Conservation (phyloP, 2,329 filamentous ascomycete species). For the Beauveria australis region DNA sequence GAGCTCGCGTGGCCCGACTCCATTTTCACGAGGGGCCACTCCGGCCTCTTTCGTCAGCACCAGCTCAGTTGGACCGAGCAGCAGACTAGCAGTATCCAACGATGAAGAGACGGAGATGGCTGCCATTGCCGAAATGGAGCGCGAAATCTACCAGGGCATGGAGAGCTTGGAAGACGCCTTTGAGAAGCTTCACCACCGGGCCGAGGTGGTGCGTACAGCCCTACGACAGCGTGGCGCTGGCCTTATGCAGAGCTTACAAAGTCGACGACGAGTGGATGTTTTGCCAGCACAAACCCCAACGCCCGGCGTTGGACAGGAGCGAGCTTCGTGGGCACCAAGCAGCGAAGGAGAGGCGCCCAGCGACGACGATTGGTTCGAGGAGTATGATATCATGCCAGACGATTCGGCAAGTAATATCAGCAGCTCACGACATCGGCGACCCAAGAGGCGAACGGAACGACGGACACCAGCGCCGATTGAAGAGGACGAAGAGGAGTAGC, state of each 20-base stretch:
- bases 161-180: slow-evolving; percentile 91
- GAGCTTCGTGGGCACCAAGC: slow-evolving; percentile 29
- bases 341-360: slow-evolving; percentile 45
- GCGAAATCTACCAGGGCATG: slow-evolving; percentile 91
- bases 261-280: slow-evolving; percentile 49
- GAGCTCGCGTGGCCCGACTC: slow-evolving; percentile 38
- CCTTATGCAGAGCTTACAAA: slow-evolving; percentile 56
- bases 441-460: slow-evolving; percentile 59
- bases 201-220: slow-evolving; percentile 69
- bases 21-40: slow-evolving; percentile 48
- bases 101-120: slow-evolving; percentile 93
- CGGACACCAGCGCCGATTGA: slow-evolving; percentile 66
- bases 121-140: slow-evolving; percentile 81
- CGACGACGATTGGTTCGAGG: slow-evolving; percentile 47
- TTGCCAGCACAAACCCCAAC: slow-evolving; percentile 40
- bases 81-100: slow-evolving; percentile 62
- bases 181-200: slow-evolving; percentile 78
- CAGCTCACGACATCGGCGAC: slow-evolving; percentile 58
- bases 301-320: slow-evolving; percentile 35
- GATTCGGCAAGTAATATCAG: slow-evolving; percentile 76
- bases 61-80: slow-evolving; percentile 34
- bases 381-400: slow-evolving; percentile 61
- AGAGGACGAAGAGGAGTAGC: slow-evolving; percentile 59
- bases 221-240: slow-evolving; percentile 78
- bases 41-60: slow-evolving; percentile 51